Base-by-base conservation (phyloP, 192 early-diverging fungal genomes). In the Backusella sp. region DNA sequence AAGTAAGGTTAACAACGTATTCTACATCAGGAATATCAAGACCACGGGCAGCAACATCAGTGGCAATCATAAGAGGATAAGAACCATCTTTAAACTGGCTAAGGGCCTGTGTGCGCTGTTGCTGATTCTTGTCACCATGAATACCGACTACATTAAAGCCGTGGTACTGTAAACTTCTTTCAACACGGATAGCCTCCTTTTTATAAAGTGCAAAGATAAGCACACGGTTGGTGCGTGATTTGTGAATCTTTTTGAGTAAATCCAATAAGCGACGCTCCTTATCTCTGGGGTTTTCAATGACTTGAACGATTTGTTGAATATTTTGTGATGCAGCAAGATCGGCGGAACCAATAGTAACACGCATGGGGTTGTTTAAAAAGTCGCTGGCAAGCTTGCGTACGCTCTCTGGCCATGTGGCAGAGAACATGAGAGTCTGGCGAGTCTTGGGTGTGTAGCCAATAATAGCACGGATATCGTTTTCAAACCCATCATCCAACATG, bases 131-230 rank as follows among this genome's bases (percentile, higher is more conserved):
- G 84, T 99, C 96, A 66, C 98, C 96, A 76, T 98, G 96, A 73
- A 98, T 97, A 6, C 91, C 91, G 12, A 87, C 89, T 28, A 92
- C 94, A 69, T 91, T 93, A 82, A 87, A 99, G 41, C 96, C 96
- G 36, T 91, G 86, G 44, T 87, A 74, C 79, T 84, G 80, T 37
- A 99, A 81, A 70, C 89, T 84, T 70, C 85, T 79, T 78, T 98
- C 96, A 11, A 98, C 79, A 21, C 94, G 86, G 12, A 87, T 86
- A 6, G 95, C 98, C 85, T 97, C 96, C 88, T 97, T 98, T 81
- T 99, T 98, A 86, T 97, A 98, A 36, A 99, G 86, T 12, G 90
- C 96, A 88, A 99, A 98, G 34, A 99, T 91, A 73, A 98, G 86
- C 59, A 97, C 92, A 69, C 93, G 90, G 87, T 96, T 96, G 76